Evolutionary conservation across 331 rosid genomes (phyloP).

Genomic region (Phaseolus coccineus): DNA sequence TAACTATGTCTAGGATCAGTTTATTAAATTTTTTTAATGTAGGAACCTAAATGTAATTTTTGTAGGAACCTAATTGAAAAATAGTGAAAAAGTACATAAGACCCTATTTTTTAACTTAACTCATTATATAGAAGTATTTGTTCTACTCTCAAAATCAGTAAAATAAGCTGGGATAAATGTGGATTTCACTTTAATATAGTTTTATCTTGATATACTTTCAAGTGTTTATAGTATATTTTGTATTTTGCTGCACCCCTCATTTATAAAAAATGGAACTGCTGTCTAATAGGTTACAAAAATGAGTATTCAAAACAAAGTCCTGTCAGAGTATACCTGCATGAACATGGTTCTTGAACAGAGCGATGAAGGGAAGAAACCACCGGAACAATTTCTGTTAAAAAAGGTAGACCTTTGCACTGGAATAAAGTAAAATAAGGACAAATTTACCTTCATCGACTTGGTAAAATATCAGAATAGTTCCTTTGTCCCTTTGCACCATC

Average conservation of each 20-base stretch:
- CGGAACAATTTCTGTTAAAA: constrained; percentile 52
- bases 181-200: constrained; percentile 4
- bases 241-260: constrained; percentile 18
- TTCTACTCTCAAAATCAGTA: neutral
- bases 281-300: constrained; percentile 66
- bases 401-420: constrained; percentile 58
- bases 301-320: constrained; percentile 79
- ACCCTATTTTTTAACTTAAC: neutral
- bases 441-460: neutral
- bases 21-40: neutral
- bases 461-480: constrained; percentile 21
- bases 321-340: constrained; percentile 77
- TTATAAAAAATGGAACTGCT: constrained; percentile 33
- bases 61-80: neutral
- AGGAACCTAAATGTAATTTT: neutral
- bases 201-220: constrained; percentile 18
- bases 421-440: neutral
- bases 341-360: constrained; percentile 54
- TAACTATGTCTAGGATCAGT: too few species aligned
- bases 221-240: constrained; percentile 19
- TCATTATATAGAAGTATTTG: neutral
- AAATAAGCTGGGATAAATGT: neutral
- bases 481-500: neutral
- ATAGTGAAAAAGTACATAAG: neutral
- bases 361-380: constrained; percentile 59